Base-by-base conservation (phyloP, 176 grass and related monocot species). In the Themeda triandra region DNA sequence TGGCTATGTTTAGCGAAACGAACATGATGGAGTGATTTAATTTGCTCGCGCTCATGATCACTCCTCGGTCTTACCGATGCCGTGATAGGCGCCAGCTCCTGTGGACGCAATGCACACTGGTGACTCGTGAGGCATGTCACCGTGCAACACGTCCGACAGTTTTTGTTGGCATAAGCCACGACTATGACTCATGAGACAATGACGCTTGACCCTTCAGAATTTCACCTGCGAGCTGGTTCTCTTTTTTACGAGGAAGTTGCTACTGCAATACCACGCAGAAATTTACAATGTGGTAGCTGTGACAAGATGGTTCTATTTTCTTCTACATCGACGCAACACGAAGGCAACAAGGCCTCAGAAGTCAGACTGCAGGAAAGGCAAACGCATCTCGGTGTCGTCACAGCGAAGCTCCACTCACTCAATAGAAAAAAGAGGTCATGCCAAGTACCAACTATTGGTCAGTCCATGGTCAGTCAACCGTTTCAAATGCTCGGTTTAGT, bases 401-500 rank as follows among this genome's bases (percentile, higher is more conserved):
- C 11, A 44, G 37, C 19, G 35, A 58, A 64, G 8, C 46, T 24
- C 49, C 44, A 32, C 53, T 23, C 21, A 2, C 21, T 2, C 6
- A 10, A 9, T 21, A 31, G 8, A 3, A 23, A 23, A n/a, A 58
- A 58, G 10, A 3, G 24, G 24, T n/a, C n/a, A n/a, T 36, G 58
- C 21, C 36, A n/a, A n/a, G 28, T 18, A 59, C 76, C 19, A 21
- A 14, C 53, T n/a, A 60, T 53, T 68, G 66, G 66, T 67, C 31
- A 67, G 48, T 32, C 51, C 19, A 6, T 2, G 80, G 75, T 84
- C 73, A 44, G 51, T 75, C 82, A 73, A 62, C 17, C 37, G 23
- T 76, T 85, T 87, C 79, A 76, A 77, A 85, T 28, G 72, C 11
- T 10, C 23, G 27, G 32, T 33, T 31, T 4, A 1, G 36, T 77